A percentile compares a stretch with the other conserved stretches of the same genome.
phyloP scores from a whole-genome alignment of 1,139 yeast genomes.

The Sugiyamaella pinicola region DNA sequence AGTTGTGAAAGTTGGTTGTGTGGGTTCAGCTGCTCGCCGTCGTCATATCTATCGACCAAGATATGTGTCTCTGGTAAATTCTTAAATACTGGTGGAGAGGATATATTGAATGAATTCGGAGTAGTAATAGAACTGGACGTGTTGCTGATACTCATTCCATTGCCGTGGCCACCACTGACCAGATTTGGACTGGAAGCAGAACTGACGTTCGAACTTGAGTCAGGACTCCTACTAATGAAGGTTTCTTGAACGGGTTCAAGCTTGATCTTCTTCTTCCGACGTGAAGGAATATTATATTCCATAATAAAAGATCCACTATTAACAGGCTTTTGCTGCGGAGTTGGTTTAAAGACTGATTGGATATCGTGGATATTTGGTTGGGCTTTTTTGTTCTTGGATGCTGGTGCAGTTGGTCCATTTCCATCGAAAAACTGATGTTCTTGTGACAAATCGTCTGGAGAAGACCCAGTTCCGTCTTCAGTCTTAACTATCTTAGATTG shows the following conservation, averaged over 20 bases:
- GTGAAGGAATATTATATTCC: constrained; percentile 23
- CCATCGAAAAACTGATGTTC: neutral
- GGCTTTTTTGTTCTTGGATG: neutral
- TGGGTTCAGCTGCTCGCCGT: neutral
- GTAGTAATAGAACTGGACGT: neutral
- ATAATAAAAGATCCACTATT: constrained; percentile 28
- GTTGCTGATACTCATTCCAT: too few relatives aligned
- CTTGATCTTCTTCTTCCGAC: constrained; percentile 2
- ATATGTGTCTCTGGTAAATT: neutral
- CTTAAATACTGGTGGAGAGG: neutral
- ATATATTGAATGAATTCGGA: neutral
- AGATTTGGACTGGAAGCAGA: neutral
- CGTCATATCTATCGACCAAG: neutral
- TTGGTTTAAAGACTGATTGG: constrained; percentile 29
- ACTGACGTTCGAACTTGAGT: neutral
- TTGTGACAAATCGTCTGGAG: neutral
- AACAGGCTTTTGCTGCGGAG: constrained; percentile 31
- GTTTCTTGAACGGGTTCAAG: neutral
- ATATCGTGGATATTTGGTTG: constrained; percentile 24
- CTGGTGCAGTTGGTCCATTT: too few relatives aligned
- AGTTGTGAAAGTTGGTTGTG: neutral
- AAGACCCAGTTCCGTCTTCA: neutral
- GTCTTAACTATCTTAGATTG: constrained; percentile 1
- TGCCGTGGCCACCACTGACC: neutral
- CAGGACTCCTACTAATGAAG: neutral